Percentiles rank a stretch among this genome's conserved stretches.
Evolutionary conservation across 192 early-diverging fungal genomes (phyloP).

Genomic region (Coemansia aciculifera): DNA sequence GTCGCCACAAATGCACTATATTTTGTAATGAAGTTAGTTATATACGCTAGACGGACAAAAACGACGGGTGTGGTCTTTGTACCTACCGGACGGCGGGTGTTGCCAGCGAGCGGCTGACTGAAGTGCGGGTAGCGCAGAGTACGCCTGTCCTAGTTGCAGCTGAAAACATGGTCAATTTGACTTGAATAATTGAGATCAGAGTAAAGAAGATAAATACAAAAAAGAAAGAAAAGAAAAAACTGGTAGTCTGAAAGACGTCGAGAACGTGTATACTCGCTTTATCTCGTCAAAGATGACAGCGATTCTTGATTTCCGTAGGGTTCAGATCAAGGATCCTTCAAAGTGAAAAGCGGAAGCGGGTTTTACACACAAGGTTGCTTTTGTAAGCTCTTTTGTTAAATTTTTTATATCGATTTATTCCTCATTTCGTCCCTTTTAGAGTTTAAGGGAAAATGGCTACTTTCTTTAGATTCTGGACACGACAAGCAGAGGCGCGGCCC

Average conservation of each 20-base stretch:
- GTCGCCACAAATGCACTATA: slow-evolving; percentile 53
- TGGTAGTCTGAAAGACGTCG: background rate
- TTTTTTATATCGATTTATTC: slow-evolving; percentile 6
- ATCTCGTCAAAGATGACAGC: background rate
- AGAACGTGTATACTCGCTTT: background rate
- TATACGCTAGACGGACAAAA: background rate
- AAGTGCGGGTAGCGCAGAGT: slow-evolving; percentile 26
- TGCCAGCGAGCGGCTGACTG: slow-evolving; percentile 17
- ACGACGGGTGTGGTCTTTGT: background rate
- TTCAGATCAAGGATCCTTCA: background rate
- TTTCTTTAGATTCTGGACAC: slow-evolving; percentile 57
- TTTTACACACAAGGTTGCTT: background rate
- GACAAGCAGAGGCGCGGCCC: slow-evolving; percentile 53
- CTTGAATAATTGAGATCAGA: background rate
- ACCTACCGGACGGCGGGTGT: slow-evolving; percentile 37
- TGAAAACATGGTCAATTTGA: slow-evolving; percentile 29
- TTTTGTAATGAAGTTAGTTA: background rate
- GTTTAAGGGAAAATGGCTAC: slow-evolving; percentile 31
- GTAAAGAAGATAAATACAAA: background rate
- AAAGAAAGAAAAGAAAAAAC: slow-evolving; percentile 3
- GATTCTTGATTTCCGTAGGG: background rate
- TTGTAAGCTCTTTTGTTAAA: background rate
- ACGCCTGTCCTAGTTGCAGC: slow-evolving; percentile 27
- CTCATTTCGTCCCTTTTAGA: background rate
- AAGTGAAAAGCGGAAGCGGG: background rate